Base-by-base conservation (phyloP, 768 basidiomycete genomes). In the Leccinum ochraceum region DNA sequence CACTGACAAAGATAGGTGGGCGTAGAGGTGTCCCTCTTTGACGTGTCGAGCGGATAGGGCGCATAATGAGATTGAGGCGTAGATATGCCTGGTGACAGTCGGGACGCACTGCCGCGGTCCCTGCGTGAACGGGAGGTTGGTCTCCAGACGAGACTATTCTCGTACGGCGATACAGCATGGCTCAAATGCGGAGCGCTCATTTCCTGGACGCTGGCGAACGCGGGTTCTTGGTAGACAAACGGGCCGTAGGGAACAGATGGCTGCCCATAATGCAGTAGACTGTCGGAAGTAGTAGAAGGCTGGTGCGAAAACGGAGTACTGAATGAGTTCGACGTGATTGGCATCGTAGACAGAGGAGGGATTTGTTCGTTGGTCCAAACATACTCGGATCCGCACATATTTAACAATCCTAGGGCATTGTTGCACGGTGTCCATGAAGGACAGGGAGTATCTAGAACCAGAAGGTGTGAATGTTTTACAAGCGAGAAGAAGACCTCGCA, bases 1-100 rank as follows among this genome's bases (percentile, higher is more conserved):
- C 69, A 70, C 1, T 51, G 61, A 13, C 69, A 70, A 7, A 32
- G 9, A 17, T 64, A 36, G 7, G 17, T 2, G 9, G 37, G 14
- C 3, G 44, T 1, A 3, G 46, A 24, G 5, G 22, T 3, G 17
- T 30, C 49, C 10, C 16, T 50, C 49, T 53, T 26, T 22, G 0
- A 34, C 13, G 24, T 6, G 22, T 49, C 6, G 17, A 30, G 32
- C 6, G 54, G 13, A 53, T 66, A 71, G 20, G 69, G 64, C 9
- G 37, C 16, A 16, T 56, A 24, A 1, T 53, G 56, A 3, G 53
- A n/a, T 16, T 22, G 39, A 28, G 28, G 13, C 4, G 22, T 20
- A 6, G 65, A 36, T 39, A 4, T 52, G 2, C 8, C 6, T 0
- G 20, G 20, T 1, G 9, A n/a, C 10, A 10, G 13, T 37, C 8